Conservation (phyloP, 371 early-diverging fungal genomes). For the Apophysomyces sp. region DNA sequence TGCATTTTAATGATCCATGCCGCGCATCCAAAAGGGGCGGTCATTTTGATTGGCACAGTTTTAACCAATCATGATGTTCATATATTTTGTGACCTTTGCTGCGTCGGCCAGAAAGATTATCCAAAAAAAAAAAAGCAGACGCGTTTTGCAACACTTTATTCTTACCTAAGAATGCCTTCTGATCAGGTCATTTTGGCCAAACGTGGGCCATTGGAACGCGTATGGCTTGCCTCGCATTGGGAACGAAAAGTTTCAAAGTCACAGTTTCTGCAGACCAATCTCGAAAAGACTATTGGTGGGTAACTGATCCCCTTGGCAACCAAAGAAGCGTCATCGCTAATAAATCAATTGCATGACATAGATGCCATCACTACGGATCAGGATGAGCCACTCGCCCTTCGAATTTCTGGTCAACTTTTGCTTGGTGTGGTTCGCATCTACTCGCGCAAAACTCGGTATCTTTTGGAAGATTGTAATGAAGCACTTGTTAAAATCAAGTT, state of each 20-base stretch:
- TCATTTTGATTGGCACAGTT: too few species aligned
- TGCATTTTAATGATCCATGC: too few species aligned
- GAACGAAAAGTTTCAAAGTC: slow-evolving; percentile 95
- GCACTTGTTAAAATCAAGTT: slow-evolving; percentile 93
- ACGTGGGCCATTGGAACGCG: slow-evolving; percentile 92
- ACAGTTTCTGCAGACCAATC: slow-evolving; percentile 90
- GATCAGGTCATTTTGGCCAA: slow-evolving; percentile 57
- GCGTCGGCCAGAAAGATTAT: too few species aligned
- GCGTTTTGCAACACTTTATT: not conserved
- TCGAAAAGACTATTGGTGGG: slow-evolving; percentile 83
- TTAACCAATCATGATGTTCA: too few species aligned
- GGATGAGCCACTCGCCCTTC: slow-evolving; percentile 83
- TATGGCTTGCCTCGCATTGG: slow-evolving; percentile 98
- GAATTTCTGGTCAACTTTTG: slow-evolving; percentile 95
- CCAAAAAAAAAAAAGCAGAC: not conserved
- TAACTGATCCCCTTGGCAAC: not conserved
- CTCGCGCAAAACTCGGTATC: slow-evolving; percentile 94
- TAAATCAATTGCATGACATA: slow-evolving; percentile 18
- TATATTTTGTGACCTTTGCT: too few species aligned
- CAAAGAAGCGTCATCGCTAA: not conserved
- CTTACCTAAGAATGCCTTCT: slow-evolving; percentile 3
- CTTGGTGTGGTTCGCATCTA: slow-evolving; percentile 96
- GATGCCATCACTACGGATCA: slow-evolving; percentile 83
- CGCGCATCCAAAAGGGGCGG: too few species aligned
- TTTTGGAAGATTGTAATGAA: slow-evolving; percentile 97